These are phyloP conservation scores for Aspergillus terreus DNA, from an alignment of 2,329 filamentous ascomycete genomes.

Conservation along the genomic window DNA sequence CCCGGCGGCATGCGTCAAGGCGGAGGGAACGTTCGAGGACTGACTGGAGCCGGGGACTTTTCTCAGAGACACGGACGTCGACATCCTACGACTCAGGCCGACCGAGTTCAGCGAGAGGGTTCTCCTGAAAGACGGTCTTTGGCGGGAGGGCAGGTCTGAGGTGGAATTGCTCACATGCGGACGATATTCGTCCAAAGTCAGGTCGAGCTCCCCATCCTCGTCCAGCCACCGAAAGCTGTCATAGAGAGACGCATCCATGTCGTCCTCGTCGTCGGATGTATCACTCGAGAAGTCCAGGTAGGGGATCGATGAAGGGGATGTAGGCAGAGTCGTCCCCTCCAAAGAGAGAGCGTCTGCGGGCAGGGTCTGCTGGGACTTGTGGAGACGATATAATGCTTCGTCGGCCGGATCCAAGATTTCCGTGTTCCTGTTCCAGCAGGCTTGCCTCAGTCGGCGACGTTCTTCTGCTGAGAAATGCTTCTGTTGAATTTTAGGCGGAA, in stretches of 20 bases:
- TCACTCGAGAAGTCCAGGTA: slow-evolving; percentile 17
- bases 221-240: slow-evolving; percentile 73
- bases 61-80: slow-evolving; percentile 40
- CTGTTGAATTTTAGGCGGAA: slow-evolving; percentile 70
- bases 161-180: slow-evolving; percentile 54
- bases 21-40: slow-evolving; percentile 35
- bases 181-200: slow-evolving; percentile 69
- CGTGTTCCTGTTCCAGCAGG: slow-evolving; percentile 51
- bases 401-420: slow-evolving; percentile 57
- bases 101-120: slow-evolving; percentile 68
- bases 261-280: slow-evolving; percentile 22
- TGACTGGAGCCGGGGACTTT: slow-evolving; percentile 37
- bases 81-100: slow-evolving; percentile 51
- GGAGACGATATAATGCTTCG: slow-evolving; percentile 53
- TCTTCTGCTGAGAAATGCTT: slow-evolving; percentile 70
- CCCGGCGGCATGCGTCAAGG: slow-evolving; percentile 23
- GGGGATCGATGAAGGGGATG: slow-evolving; percentile 19
- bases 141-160: slow-evolving; percentile 24
- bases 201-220: slow-evolving; percentile 67
- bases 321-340: neutral
- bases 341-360: too few species aligned
- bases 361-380: slow-evolving; percentile 6
- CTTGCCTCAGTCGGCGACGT: slow-evolving; percentile 56
- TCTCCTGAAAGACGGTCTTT: slow-evolving; percentile 63
- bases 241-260: slow-evolving; percentile 55